These are phyloP conservation scores for Malus hybrid DNA, from an alignment of 331 rosid species.

Conservation along the genomic window DNA sequence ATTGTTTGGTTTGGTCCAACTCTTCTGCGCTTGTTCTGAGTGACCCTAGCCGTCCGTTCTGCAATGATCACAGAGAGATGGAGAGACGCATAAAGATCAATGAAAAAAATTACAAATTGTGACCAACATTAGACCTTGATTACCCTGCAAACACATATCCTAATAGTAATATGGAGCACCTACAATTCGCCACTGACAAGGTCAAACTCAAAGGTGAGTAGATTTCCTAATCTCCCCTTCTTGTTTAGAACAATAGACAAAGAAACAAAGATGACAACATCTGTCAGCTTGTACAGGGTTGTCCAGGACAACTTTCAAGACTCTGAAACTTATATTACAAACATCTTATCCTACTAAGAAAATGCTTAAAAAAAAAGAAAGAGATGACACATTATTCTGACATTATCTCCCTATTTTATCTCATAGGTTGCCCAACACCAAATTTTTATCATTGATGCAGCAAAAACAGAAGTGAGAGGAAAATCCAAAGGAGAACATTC, in stretches of 20 bases:
- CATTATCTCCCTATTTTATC: background rate
- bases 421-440: background rate
- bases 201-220: background rate
- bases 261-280: background rate
- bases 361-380: background rate
- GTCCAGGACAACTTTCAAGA: background rate
- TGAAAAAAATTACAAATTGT: background rate
- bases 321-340: background rate
- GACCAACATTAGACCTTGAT: background rate
- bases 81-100: background rate
- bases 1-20: conserved; percentile 26
- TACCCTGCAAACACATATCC: background rate
- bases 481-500: background rate
- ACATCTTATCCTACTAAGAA: background rate
- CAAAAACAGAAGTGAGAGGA: background rate
- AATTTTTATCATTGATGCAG: background rate
- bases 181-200: background rate
- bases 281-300: background rate
- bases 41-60: conserved; percentile 33
- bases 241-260: background rate
- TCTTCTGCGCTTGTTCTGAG: conserved; percentile 48
- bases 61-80: conserved; percentile 23
- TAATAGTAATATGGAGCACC: background rate
- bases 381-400: background rate
- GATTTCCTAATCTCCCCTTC: background rate